These are phyloP conservation scores for Fusarium sororula DNA, from an alignment of 2,329 filamentous ascomycete species.

Conservation along the genomic window DNA sequence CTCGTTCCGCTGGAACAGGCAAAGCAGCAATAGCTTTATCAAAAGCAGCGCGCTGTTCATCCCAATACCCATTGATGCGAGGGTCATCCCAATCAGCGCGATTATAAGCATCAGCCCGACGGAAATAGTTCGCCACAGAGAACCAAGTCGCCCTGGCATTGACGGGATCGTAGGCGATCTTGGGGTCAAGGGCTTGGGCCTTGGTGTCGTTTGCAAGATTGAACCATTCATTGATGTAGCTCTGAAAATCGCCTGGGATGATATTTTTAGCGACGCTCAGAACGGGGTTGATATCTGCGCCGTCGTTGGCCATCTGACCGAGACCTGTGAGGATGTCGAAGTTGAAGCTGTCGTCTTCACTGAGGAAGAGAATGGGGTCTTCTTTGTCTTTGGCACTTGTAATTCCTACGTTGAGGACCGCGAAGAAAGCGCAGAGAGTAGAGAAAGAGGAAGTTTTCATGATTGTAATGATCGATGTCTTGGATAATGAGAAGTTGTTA, in stretches of 20 bases:
- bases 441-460: neutral
- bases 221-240: conserved; percentile 36
- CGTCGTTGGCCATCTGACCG: conserved; percentile 1
- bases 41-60: conserved; percentile 49
- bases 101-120: conserved; percentile 54
- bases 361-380: conserved; percentile 12
- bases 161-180: conserved; percentile 31
- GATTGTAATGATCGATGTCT: neutral
- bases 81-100: conserved; percentile 53
- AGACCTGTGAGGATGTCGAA: conserved; percentile 25
- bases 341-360: conserved; percentile 20
- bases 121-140: conserved; percentile 53
- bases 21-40: conserved; percentile 50
- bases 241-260: conserved; percentile 33
- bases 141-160: conserved; percentile 46
- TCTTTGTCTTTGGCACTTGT: neutral
- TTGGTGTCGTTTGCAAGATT: conserved; percentile 36
- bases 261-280: conserved; percentile 42
- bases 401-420: neutral
- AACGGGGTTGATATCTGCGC: conserved; percentile 45
- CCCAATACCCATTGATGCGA: conserved; percentile 51
- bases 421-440: accelerated
- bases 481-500: neutral
- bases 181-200: conserved; percentile 23
- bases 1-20: conserved; percentile 47